Base-by-base conservation (phyloP, 1,139 yeast genomes). In the Sugiyamaella xylanicola region DNA sequence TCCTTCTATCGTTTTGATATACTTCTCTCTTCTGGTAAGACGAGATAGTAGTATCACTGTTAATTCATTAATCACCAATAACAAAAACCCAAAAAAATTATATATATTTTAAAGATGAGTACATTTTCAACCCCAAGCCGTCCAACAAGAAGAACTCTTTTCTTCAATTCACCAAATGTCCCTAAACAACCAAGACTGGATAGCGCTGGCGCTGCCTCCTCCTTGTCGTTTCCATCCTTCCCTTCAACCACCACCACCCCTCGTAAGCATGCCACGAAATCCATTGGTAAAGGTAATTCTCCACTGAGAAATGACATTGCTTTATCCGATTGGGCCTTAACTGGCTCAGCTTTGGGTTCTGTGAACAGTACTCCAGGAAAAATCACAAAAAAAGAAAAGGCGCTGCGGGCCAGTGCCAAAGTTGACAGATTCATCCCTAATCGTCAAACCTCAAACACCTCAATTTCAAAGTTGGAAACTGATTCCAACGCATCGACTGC, bases 391-490 rank as follows among this genome's bases (percentile, higher is more conserved):
- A 64, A 63, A 51, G 65, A 65, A 35, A 63, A 60, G 44, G 56
- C 65, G n/a, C 56, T 65, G 54, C 57, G 69, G 42, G 60, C 67
- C 22, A 59, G 63, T 35, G 63, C 62, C 5, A 67, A 75, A 39
- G 71, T 75, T 5, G 78, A 76, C 58, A 69, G 80, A 69, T 72
- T 73, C 62, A 81, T 83, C 49, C 86, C 87, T 2, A 72, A 81
- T 25, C 67, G 84, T 45, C 78, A 75, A 60, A 72, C 78, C n/a
- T 73, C 80, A 0, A 58, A 61, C 43, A 60, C 68, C 7, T 72
- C 78, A 3, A 70, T 69, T 35, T 78, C 80, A 8, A 77, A 76
- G 61, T 65, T 79, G 44, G 68, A 64, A 20, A 17, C 51, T 25
- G 22, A 62, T 19, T 39, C 46, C 29, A 25, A 19, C 21, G 16